A percentile compares a stretch with the other conserved stretches of the same genome.
These are phyloP conservation scores for Pleurotus ostreatus DNA, from an alignment of 768 basidiomycete species.

Conservation along the genomic window DNA sequence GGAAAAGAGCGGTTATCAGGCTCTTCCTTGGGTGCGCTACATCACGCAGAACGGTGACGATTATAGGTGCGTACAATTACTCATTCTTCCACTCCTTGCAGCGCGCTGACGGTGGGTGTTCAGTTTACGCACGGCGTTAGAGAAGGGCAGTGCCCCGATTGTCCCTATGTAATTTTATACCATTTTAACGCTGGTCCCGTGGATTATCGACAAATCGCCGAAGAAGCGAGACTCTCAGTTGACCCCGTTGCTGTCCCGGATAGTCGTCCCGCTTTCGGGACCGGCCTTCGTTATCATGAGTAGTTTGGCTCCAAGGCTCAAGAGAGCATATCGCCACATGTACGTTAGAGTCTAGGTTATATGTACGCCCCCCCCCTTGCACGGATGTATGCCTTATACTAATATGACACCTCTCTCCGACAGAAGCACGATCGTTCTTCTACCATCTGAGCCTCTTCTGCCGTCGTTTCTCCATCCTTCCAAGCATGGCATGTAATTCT, in stretches of 20 bases:
- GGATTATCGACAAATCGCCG: constrained; percentile 1
- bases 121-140: constrained; percentile 70
- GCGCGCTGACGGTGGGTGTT: neutral
- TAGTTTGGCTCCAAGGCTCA: too few relatives aligned
- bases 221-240: neutral
- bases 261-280: too few relatives aligned
- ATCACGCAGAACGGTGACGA: constrained; percentile 91
- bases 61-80: constrained; percentile 56
- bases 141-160: constrained; percentile 69
- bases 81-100: neutral
- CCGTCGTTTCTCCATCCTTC: constrained; percentile 8
- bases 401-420: neutral
- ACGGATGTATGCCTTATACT: too few relatives aligned
- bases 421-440: neutral
- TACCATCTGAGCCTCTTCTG: neutral
- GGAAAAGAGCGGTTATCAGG: constrained; percentile 97
- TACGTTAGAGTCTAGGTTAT: too few relatives aligned
- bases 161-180: constrained; percentile 41
- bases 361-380: too few relatives aligned
- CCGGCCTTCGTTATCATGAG: too few relatives aligned
- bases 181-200: constrained; percentile 1
- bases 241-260: too few relatives aligned
- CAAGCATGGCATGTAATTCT: constrained; percentile 4
- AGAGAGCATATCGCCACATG: too few relatives aligned
- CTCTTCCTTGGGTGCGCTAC: constrained; percentile 93